Base-by-base conservation (phyloP, 768 basidiomycete genomes). In the Collybiopsis luxurians region DNA sequence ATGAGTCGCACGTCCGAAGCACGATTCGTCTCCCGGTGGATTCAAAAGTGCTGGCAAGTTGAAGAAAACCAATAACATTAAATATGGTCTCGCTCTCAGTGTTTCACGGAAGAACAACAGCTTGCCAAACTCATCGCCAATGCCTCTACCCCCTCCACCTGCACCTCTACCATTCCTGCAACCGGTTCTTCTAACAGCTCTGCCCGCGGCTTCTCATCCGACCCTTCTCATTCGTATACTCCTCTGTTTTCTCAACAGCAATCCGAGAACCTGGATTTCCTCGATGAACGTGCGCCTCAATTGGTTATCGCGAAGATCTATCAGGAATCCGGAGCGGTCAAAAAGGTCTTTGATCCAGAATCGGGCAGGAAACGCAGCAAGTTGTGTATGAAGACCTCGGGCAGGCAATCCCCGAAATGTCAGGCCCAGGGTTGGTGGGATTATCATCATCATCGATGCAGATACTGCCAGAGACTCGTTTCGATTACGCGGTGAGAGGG, bases 41-140 rank as follows among this genome's bases (percentile, higher is more conserved):
- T 96, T 95, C 79, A 92, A 94, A 76, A 90, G 94, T 69, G 90
- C 91, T 5, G 92, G 91, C 9, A 86, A 90, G 53, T 94, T 94
- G 80, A 93, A 93, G 77, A 94, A 94, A 70, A 89, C 89, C 52
- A 75, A 72, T 55, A 91, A 89, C 69, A 90, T 93, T 87, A 93
- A 92, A 72, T 90, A 85, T 63, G 89, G 85, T 2, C 74, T 85
- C 4, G 75, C 77, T 12, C 73, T 92, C 15, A 87, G 86, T 2
- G 74, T 92, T 47, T 85, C 85, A 62, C 70, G 62, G 69, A 6
- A 13, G 80, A 79, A 70, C 78, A 67, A 61, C 78, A 75, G 72
- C 79, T 84, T 52, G 74, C 71, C 0, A 74, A 74, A 51, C n/a
- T n/a, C n/a, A n/a, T n/a, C n/a, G n/a, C n/a, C n/a, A n/a, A n/a